Conservation (phyloP, 768 basidiomycete genomes). For the Floccularia luteovirens region DNA sequence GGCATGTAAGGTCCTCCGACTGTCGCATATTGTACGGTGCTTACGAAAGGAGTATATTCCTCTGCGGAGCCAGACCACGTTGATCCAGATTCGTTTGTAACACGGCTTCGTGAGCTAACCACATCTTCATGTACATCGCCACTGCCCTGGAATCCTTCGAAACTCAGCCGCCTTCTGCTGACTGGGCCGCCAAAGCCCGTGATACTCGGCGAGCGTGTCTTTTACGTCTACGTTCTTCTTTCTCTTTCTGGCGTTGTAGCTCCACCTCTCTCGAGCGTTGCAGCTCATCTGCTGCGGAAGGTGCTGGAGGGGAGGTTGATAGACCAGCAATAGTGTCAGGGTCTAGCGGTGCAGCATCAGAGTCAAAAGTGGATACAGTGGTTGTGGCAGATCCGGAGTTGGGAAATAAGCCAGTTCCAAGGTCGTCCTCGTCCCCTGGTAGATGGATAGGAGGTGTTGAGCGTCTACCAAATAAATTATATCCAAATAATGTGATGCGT, state of each 20-base stretch:
- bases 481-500: constrained; percentile 56
- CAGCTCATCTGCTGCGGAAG: constrained; percentile 30
- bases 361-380: constrained; percentile 45
- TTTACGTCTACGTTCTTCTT: constrained; percentile 34
- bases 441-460: constrained; percentile 43
- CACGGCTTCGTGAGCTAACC: no score
- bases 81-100: no score
- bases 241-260: constrained; percentile 35
- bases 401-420: constrained; percentile 12
- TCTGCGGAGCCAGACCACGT: no score
- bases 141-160: constrained; percentile 56
- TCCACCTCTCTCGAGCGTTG: constrained; percentile 37
- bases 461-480: constrained; percentile 52
- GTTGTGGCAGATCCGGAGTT: constrained; percentile 7
- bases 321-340: constrained; percentile 45
- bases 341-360: constrained; percentile 64
- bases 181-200: constrained; percentile 27
- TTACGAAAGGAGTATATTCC: no score
- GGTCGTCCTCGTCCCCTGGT: constrained; percentile 41
- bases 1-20: no score
- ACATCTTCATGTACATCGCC: no score
- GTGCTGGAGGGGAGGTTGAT: constrained; percentile 31
- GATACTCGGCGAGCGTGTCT: constrained; percentile 21
- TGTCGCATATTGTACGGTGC: no score
- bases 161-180: constrained; percentile 33